A percentile compares a stretch with the other conserved stretches of the same genome.
Conservation (phyloP, 306 rosid species). For the Dalbergia cultrata region DNA sequence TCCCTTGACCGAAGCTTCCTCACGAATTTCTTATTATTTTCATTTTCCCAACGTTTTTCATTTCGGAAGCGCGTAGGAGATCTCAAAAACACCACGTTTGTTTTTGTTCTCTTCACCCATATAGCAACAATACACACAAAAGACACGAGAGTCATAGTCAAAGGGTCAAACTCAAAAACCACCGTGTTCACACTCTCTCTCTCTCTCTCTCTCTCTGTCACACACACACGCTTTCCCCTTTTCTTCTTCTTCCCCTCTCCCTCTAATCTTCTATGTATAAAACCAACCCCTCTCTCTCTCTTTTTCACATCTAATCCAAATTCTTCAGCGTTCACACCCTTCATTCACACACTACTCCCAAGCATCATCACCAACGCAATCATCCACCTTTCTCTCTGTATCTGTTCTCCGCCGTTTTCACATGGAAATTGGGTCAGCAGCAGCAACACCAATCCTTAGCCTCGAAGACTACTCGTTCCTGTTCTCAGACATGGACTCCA, state of each 20-base stretch:
- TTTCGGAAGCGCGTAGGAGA: constrained; percentile 34
- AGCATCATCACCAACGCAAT: no score
- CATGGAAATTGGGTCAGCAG: constrained; percentile 62
- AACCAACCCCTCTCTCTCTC: not conserved
- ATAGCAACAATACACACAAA: not conserved
- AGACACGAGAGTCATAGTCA: constrained; percentile 52
- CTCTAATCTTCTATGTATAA: not conserved
- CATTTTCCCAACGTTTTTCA: constrained; percentile 13
- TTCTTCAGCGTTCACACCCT: constrained; percentile 3
- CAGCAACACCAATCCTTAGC: constrained; percentile 44
- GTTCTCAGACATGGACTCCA: constrained; percentile 59
- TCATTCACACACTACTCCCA: not conserved
- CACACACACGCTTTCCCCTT: constrained; percentile 57
- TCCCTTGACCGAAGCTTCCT: constrained; percentile 25
- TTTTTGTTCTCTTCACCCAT: not conserved
- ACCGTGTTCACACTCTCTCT: constrained; percentile 59
- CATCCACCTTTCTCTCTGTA: not conserved
- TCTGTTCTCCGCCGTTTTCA: not conserved
- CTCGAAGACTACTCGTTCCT: constrained; percentile 59
- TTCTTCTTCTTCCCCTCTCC: not conserved
- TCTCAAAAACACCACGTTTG: not conserved
- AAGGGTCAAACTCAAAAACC: not conserved
- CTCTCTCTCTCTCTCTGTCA: no score
- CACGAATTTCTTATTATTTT: not conserved
- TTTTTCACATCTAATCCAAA: not conserved